A percentile compares a stretch with the other conserved stretches of the same genome.
Evolutionary conservation across 805 yeast species (phyloP).

Genomic region (Naumovozyma castellii): DNA sequence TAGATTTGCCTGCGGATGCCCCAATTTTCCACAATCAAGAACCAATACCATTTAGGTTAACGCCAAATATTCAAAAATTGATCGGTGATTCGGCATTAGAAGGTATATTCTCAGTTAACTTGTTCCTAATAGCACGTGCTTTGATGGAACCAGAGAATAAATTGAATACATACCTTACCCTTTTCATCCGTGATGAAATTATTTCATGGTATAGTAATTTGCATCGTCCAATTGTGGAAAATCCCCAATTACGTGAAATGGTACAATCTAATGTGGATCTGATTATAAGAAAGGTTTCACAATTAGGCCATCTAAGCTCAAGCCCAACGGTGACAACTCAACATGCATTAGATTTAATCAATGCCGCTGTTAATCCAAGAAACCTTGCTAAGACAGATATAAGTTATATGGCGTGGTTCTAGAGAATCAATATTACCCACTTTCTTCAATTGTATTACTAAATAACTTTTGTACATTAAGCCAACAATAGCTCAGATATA

Average conservation of each 20-base stretch:
- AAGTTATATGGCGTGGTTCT: constrained; percentile 92
- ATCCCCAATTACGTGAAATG: constrained; percentile 74
- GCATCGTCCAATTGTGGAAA: constrained; percentile 76
- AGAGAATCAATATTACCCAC: background rate
- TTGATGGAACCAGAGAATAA: constrained; percentile 87
- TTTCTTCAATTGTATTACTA: no score
- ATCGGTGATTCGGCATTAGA: constrained; percentile 93
- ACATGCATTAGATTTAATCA: constrained; percentile 77
- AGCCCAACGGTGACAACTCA: constrained; percentile 68
- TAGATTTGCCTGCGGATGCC: constrained; percentile 34
- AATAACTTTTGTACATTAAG: background rate
- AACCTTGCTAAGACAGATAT: constrained; percentile 86
- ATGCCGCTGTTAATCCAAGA: constrained; percentile 92
- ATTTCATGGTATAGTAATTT: constrained; percentile 88
- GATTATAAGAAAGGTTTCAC: constrained; percentile 67
- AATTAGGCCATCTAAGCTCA: constrained; percentile 56
- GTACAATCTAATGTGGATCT: constrained; percentile 82
- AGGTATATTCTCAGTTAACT: constrained; percentile 78
- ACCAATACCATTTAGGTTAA: constrained; percentile 89
- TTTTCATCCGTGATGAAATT: constrained; percentile 92
- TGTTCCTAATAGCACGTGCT: constrained; percentile 79
- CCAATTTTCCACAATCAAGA: constrained; percentile 89
- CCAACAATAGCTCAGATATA: no score
- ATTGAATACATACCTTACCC: constrained; percentile 80
- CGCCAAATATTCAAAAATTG: constrained; percentile 88